These are phyloP conservation scores for Plenodomus tracheiphilus DNA, from an alignment of 2,329 filamentous ascomycete species.

Conservation along the genomic window DNA sequence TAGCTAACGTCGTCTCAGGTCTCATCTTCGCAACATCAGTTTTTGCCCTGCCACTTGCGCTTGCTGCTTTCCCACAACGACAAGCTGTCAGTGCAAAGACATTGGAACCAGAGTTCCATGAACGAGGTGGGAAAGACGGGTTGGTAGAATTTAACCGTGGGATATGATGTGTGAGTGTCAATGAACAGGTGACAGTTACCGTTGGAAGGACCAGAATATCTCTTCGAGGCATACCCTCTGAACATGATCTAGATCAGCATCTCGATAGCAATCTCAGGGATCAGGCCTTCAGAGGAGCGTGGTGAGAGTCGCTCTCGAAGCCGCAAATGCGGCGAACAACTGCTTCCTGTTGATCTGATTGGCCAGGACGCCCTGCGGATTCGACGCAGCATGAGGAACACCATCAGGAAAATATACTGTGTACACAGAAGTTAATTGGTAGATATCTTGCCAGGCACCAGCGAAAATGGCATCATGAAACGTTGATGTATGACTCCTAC, in stretches of 20 bases:
- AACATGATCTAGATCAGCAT: background rate
- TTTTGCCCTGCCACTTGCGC: constrained; percentile 83
- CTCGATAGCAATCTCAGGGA: background rate
- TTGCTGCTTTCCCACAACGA: constrained; percentile 90
- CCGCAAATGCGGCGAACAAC: constrained; percentile 12
- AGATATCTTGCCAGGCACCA: constrained; percentile 13
- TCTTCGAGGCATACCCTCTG: background rate
- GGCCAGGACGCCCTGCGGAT: background rate
- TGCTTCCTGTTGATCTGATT: constrained; percentile 18
- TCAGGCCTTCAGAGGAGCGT: background rate
- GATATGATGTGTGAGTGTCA: constrained; percentile 59
- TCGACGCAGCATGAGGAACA: background rate
- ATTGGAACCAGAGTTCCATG: constrained; percentile 86
- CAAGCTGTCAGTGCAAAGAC: constrained; percentile 76
- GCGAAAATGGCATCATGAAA: constrained; percentile 12
- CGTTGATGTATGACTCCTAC: constrained; percentile 13
- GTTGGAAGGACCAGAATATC: background rate
- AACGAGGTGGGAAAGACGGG: constrained; percentile 74
- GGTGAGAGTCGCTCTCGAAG: background rate
- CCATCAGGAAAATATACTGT: background rate
- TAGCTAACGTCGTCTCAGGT: constrained; percentile 47
- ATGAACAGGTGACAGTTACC: background rate
- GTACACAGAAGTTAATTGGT: background rate
- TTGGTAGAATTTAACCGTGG: constrained; percentile 97
- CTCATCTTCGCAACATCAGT: constrained; percentile 86